Conservation (phyloP, 495 filamentous ascomycete species). For the Chaetomium fimeti region DNA sequence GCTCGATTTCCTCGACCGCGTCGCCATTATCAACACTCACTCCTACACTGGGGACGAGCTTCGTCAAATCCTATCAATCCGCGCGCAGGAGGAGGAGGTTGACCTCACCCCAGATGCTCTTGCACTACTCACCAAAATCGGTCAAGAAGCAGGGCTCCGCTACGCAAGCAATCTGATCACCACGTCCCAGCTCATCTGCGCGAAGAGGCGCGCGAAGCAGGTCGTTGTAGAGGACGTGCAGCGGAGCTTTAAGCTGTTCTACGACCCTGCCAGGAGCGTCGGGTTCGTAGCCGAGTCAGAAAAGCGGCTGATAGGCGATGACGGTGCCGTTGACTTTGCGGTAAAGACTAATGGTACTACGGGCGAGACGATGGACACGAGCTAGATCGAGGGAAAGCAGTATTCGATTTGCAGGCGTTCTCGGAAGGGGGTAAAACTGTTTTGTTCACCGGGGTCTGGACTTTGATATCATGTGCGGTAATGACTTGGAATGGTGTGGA, state of each 20-base stretch:
- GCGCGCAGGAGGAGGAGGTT: constrained; percentile 93
- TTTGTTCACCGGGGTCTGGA: constrained; percentile 15
- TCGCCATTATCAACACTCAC: constrained; percentile 94
- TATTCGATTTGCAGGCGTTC: constrained; percentile 28
- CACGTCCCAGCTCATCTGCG: constrained; percentile 75
- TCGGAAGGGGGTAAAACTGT: constrained; percentile 22
- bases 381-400: constrained; percentile 27
- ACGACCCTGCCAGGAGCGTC: constrained; percentile 81
- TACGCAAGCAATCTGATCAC: constrained; percentile 97
- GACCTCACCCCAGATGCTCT: constrained; percentile 86
- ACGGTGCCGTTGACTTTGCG: constrained; percentile 72
- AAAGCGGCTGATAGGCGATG: constrained; percentile 86
- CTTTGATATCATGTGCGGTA: constrained; percentile 20
- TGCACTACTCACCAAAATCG: constrained; percentile 90
- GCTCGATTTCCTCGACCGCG: constrained; percentile 92
- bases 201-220: constrained; percentile 75
- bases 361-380: constrained; percentile 83
- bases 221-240: constrained; percentile 86
- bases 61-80: constrained; percentile 81
- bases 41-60: constrained; percentile 85
- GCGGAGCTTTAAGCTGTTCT: constrained; percentile 89
- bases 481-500: constrained; percentile 13
- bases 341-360: constrained; percentile 42
- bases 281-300: constrained; percentile 88
- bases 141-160: constrained; percentile 83